These are phyloP conservation scores for Plantago lanceolata DNA, from an alignment of 305 asterid genomes.

Conservation along the genomic window DNA sequence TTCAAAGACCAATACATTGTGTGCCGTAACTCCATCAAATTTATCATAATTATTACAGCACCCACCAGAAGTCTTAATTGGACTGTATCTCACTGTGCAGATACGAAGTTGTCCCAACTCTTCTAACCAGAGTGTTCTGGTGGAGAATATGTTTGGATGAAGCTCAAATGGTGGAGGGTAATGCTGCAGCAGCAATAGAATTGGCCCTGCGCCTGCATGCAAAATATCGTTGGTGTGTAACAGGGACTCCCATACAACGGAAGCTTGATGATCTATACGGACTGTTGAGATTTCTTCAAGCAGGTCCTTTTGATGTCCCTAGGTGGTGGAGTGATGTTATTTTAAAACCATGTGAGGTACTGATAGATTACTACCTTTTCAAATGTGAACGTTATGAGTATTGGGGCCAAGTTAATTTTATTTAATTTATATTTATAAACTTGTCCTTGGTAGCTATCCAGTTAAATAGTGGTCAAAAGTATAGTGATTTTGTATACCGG, in stretches of 20 bases:
- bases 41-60: slow-evolving; percentile 19
- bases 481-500: neutral
- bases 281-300: slow-evolving; percentile 76
- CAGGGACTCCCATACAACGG: slow-evolving; percentile 96
- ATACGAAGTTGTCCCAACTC: slow-evolving; percentile 90
- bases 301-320: slow-evolving; percentile 73
- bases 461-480: neutral
- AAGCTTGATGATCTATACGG: slow-evolving; percentile 92
- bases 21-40: slow-evolving; percentile 13
- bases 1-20: neutral
- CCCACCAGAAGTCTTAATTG: slow-evolving; percentile 1
- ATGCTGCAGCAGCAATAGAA: slow-evolving; percentile 88
- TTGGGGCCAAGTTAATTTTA: slow-evolving; percentile 7
- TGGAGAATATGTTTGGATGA: slow-evolving; percentile 99
- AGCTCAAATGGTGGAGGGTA: slow-evolving; percentile 99
- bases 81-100: slow-evolving; percentile 44
- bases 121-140: slow-evolving; percentile 86
- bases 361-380: slow-evolving; percentile 20
- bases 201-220: slow-evolving; percentile 87
- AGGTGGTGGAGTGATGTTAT: slow-evolving; percentile 96
- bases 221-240: slow-evolving; percentile 88
- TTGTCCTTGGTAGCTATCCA: neutral
- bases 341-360: slow-evolving; percentile 87
- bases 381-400: slow-evolving; percentile 13
- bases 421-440: neutral